Base-by-base conservation (phyloP, 106 monocot species). In the Dendrobium catenatum region DNA sequence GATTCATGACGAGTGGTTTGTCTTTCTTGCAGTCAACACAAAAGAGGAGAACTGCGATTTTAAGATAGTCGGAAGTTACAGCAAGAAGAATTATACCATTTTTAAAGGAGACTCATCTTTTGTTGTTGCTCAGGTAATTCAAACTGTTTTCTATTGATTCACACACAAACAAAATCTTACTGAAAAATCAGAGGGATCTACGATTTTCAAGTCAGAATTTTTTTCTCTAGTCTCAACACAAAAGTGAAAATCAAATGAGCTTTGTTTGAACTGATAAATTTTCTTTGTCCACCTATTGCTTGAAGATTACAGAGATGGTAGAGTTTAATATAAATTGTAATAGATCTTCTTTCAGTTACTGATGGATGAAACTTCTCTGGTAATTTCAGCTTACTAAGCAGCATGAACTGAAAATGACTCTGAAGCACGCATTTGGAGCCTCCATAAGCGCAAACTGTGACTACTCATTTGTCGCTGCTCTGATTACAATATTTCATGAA, bases 1-100 rank as follows among this genome's bases (percentile, higher is more conserved):
- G 10, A 0, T 76, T 49, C 76, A 76, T n/a, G 76, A 76, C 0
- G 76, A 76, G 76, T 76, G 76, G 76, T 10, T 76, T 20, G 76
- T 76, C 22, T 76, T 10, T 4, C 49, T 76, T 18, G 76, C 76
- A 9, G 76, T 4, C 9, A 76, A 76, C 76, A 49, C 76, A 22
- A 29, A 27, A 42, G 76, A 76, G 13, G 49, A 76, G 10, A 17
- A 11, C 13, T 76, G 24, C 49, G 76, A 76, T 76, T 76, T 76
- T 49, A 76, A 48, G 76, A 76, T 76, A 16, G 47, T 16, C 3
- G 76, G 76, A 76, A 76, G 49, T 49, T 76, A 76, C 47, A 47
- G 76, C 6, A 76, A 76, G 76, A 76, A 76, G 49, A 76, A 76
- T 49, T 76, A 27, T 49, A 48, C 76, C 49, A 47, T 76, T 47